phyloP scores from a whole-genome alignment of 441 rosid species.

The Bruguiera hainesii region DNA sequence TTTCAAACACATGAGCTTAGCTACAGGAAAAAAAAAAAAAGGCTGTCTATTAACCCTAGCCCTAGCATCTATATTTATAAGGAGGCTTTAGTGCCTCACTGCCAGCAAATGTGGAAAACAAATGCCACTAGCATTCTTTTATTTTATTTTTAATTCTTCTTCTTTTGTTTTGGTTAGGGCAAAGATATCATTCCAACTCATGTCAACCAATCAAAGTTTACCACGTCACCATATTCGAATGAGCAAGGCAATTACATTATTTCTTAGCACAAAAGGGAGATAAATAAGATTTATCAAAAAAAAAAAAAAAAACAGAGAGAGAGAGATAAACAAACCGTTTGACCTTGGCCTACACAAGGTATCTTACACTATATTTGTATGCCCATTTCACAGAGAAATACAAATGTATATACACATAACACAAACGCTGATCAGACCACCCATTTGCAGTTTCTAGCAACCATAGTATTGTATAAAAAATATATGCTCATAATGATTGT shows the following conservation, averaged over 20 bases:
- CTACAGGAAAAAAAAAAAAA: slow-evolving; percentile 14
- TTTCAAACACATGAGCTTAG: background rate
- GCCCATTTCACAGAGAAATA: too few relatives aligned
- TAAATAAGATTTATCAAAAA: too few relatives aligned
- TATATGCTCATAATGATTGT: too few relatives aligned
- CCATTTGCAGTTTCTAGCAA: too few relatives aligned
- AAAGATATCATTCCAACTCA: slow-evolving; percentile 22
- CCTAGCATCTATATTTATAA: slow-evolving; percentile 44
- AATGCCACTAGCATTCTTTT: slow-evolving; percentile 19
- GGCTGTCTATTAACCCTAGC: slow-evolving; percentile 5
- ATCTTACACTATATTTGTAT: background rate
- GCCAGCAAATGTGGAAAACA: background rate
- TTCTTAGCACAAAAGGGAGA: too few relatives aligned
- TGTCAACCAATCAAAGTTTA: slow-evolving; percentile 27
- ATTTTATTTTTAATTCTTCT: background rate
- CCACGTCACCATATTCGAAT: slow-evolving; percentile 14
- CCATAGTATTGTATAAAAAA: too few relatives aligned
- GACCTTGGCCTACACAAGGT: too few relatives aligned
- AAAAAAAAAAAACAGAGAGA: too few relatives aligned
- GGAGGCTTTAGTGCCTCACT: background rate
- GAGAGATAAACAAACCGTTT: too few relatives aligned
- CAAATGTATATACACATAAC: too few relatives aligned
- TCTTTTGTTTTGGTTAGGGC: slow-evolving; percentile 6
- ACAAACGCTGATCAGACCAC: too few relatives aligned
- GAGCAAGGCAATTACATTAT: background rate